A percentile compares a stretch with the other conserved stretches of the same genome.
These are phyloP conservation scores for Ceratocystis smalleyi DNA, from an alignment of 2,329 filamentous ascomycete genomes.

Conservation along the genomic window DNA sequence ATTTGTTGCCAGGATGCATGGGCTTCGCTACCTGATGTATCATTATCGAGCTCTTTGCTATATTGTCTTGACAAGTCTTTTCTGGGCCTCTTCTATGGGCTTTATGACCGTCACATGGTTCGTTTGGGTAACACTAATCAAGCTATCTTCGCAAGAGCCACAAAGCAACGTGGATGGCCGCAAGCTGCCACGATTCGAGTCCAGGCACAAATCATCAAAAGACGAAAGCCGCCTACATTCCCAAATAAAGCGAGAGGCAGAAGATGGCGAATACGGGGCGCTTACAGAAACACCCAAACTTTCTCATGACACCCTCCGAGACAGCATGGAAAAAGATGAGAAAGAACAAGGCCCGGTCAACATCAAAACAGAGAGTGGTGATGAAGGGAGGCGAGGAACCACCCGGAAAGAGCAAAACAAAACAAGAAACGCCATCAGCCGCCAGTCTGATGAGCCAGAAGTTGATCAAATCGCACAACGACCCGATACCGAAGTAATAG, in stretches of 20 bases:
- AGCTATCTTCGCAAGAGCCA: not conserved
- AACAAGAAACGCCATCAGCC: not conserved
- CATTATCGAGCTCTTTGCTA: constrained; percentile 59
- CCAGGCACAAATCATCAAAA: not conserved
- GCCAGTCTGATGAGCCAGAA: not conserved
- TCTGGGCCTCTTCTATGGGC: constrained; percentile 62
- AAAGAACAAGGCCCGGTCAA: constrained; percentile 14
- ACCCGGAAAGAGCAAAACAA: not conserved
- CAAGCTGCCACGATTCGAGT: not conserved
- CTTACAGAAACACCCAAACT: not conserved
- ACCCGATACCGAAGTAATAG: not conserved
- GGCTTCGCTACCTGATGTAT: constrained; percentile 75
- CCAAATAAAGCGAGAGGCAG: not conserved
- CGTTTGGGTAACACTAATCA: constrained; percentile 25
- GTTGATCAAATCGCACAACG: not conserved
- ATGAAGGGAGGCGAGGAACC: not conserved
- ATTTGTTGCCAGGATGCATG: constrained; percentile 60
- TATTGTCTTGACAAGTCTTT: constrained; percentile 48
- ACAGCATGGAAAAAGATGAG: constrained; percentile 10
- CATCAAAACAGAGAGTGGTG: not conserved
- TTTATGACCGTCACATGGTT: constrained; percentile 53
- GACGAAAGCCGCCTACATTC: not conserved
- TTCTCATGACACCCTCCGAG: constrained; percentile 17
- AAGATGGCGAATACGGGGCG: not conserved
- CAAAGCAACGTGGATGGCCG: not conserved